These are phyloP conservation scores for Gossypium arboreum DNA, from an alignment of 345 rosid genomes.

Conservation along the genomic window DNA sequence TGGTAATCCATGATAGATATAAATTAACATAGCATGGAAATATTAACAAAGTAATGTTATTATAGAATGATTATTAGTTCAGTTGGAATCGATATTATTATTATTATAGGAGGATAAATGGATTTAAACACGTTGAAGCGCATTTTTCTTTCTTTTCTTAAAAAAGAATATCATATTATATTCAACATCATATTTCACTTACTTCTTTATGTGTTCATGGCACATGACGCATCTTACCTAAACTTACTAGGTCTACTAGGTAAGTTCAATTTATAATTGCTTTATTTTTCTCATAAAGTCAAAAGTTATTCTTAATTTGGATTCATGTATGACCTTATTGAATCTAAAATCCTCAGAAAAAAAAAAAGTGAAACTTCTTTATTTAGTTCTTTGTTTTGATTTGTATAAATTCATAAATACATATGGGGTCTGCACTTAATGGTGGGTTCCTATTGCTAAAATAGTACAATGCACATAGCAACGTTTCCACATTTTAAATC, in stretches of 20 bases:
- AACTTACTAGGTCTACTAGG: neutral
- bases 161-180: too few relatives aligned
- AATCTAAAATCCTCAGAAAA: neutral
- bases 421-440: neutral
- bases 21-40: neutral
- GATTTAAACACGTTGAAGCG: fast-evolving
- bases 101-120: fast-evolving
- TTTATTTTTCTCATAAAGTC: neutral
- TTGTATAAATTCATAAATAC: too few relatives aligned
- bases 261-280: neutral
- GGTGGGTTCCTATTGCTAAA: neutral
- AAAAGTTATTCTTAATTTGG: neutral
- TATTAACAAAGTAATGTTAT: neutral
- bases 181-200: too few relatives aligned
- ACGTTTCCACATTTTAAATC: neutral
- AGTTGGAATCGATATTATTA: fast-evolving
- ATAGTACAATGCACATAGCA: neutral
- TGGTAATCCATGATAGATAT: neutral
- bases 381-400: neutral
- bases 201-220: too few relatives aligned
- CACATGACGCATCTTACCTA: neutral
- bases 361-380: neutral
- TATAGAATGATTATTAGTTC: fast-evolving
- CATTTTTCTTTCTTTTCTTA: fast-evolving
- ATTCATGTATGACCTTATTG: neutral